phyloP scores from a whole-genome alignment of 1,284 basidiomycete species.

The Neolentinus lepideus region DNA sequence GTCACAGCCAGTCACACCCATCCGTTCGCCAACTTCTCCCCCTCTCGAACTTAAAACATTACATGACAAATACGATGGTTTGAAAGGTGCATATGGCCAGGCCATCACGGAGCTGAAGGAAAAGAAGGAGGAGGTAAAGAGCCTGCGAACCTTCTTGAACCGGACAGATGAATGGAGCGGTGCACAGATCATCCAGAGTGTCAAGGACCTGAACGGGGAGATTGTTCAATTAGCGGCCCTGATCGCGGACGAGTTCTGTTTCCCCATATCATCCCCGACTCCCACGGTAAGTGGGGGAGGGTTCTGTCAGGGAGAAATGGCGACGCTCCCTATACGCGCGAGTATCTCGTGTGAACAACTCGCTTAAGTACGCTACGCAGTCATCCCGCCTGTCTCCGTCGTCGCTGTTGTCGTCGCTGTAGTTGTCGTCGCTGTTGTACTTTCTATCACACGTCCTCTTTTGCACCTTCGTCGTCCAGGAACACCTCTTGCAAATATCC shows the following conservation, averaged over 20 bases:
- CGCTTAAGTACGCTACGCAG: too few relatives aligned
- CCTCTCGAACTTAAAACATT: slow-evolving; percentile 8
- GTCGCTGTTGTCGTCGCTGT: too few relatives aligned
- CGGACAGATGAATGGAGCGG: slow-evolving; percentile 30
- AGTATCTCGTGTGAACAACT: too few relatives aligned
- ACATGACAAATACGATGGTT: slow-evolving; percentile 12
- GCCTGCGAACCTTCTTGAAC: slow-evolving; percentile 27
- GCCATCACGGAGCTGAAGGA: slow-evolving; percentile 18
- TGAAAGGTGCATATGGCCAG: slow-evolving; percentile 14
- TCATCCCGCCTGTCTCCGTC: too few relatives aligned
- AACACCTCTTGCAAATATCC: too few relatives aligned
- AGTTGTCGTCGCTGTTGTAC: too few relatives aligned
- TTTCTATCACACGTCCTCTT: too few relatives aligned
- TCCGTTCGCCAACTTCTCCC: slow-evolving; percentile 6
- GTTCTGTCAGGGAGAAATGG: too few relatives aligned
- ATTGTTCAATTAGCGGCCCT: slow-evolving; percentile 29
- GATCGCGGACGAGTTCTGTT: slow-evolving; percentile 26
- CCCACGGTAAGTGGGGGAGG: too few relatives aligned
- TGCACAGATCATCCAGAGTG: slow-evolving; percentile 27
- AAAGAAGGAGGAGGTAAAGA: slow-evolving; percentile 24
- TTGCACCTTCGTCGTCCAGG: too few relatives aligned
- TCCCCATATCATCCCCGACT: slow-evolving; percentile 9
- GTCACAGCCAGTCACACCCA: slow-evolving; percentile 4
- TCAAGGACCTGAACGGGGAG: slow-evolving; percentile 29
- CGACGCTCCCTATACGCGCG: too few relatives aligned